These are phyloP conservation scores for Apocynum venetum DNA, from an alignment of 257 asterid genomes.

Conservation along the genomic window DNA sequence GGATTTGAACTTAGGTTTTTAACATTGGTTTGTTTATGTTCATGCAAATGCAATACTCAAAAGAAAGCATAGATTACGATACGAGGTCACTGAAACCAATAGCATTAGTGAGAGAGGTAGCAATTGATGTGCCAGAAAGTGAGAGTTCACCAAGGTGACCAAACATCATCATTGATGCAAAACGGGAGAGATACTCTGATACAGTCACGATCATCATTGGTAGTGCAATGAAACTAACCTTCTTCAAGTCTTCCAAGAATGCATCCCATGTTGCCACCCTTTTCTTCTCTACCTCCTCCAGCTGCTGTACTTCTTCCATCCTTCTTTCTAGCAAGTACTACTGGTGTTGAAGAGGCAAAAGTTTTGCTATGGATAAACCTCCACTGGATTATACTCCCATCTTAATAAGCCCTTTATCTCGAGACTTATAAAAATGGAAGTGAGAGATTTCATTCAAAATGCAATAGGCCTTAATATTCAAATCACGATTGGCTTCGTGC, in stretches of 20 bases:
- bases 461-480: no score
- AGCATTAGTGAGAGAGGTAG: constrained; percentile 36
- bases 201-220: constrained; percentile 34
- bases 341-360: no score
- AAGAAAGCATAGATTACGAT: constrained; percentile 7
- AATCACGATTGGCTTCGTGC: no score
- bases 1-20: not conserved
- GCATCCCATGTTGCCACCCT: constrained; percentile 14
- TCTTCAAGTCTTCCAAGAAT: constrained; percentile 17
- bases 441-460: no score
- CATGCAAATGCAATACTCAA: no score
- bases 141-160: constrained; percentile 36
- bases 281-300: not conserved
- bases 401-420: no score
- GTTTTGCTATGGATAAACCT: no score
- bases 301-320: constrained; percentile 18
- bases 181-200: constrained; percentile 26
- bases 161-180: constrained; percentile 36
- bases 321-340: not conserved
- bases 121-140: constrained; percentile 33
- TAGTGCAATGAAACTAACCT: constrained; percentile 23
- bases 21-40: not conserved
- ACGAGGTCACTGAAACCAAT: constrained; percentile 39
- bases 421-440: no score
- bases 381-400: no score